Base-by-base conservation (phyloP, 2,329 filamentous ascomycete genomes). In the Aspergillus hiratsukae region DNA sequence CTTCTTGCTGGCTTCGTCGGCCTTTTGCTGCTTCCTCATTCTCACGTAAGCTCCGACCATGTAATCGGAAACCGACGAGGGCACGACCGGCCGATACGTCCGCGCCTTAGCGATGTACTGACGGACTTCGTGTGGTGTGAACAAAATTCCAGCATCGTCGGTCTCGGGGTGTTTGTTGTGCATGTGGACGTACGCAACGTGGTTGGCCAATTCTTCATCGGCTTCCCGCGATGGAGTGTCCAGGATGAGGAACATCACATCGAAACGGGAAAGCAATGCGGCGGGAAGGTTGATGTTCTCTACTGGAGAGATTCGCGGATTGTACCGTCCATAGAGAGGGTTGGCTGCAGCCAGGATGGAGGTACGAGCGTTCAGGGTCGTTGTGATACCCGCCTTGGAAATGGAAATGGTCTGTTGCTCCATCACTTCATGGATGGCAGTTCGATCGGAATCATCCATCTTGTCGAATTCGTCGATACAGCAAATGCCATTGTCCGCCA, bases 231-330 rank as follows among this genome's bases (percentile, higher is more conserved):
- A 87, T 2, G 94, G 93, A 40, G 91, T 96, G 78, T 99, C 94
- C 57, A 99, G 88, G 67, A 99, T 92, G 49, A 99, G 82, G 82
- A 97, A 99, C 64, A 99, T 84, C 64, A 99, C 83, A 73, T 99
- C 94, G 76, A 99, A 99, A 84, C 94, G 90, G 58, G 93, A 97
- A 54, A 99, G 84, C 21, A 99, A 85, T 21, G 94, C 94, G 19
- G 94, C 94, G n/a, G 94, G 94, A 43, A 99, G 86, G 75, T 99
- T 99, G 77, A 99, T 99, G 76, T 99, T 99, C 75, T 99, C 94
- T 27, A 99, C 92, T 0, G 94, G 94, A 0, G 93, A 97, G 66
- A 99, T 89, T 61, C 91, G 90, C 55, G 94, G 94, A 78, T 99
- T 99, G 81, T 99, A 99, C 60, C 94, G 90, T 61, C 94, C 94